Base-by-base conservation (phyloP, 2,329 filamentous ascomycete species). In the Stagonosporopsis tanaceti region DNA sequence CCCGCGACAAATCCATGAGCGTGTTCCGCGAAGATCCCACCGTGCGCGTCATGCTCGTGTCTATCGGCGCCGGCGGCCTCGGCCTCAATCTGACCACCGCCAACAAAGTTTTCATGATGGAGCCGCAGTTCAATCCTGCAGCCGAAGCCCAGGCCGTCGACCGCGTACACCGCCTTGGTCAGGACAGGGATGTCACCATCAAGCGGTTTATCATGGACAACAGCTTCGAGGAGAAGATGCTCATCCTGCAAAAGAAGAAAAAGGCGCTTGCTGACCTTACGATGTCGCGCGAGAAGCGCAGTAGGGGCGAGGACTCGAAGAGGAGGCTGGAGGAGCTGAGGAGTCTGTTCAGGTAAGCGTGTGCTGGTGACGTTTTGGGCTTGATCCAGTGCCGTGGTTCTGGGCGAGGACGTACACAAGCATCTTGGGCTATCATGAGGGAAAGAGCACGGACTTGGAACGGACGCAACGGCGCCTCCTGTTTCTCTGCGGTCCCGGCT, bases 71-170 rank as follows among this genome's bases (percentile, higher is more conserved):
- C 0, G 95, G 94, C 62, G 94, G 95, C 17, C 85, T 97, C 15
- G 94, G 94, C 14, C 87, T 98, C 37, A 98, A 98, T 72, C 81
- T 98, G 52, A 97, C 93, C 0, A 83, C 91, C 0, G 94, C 89
- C 30, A 95, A 88, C 72, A 90, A 86, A 53, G 94, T 96, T 14
- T 98, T 95, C 74, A 90, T 98, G 68, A 98, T 99, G 94, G 95
- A 99, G 75, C 95, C 95, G 5, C 93, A 97, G 72, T 99, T 94
- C 80, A 99, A 99, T 70, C 95, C 95, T 0, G 93, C 93, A 0
- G 92, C 93, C 0, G 94, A 99, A 76, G 91, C 93, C 5, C 95
- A 99, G 78, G 95, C 95, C 2, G 85, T 98, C 7, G 95, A 98
- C 74, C 91, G 95, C 28, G 92, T 99, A 2, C 74, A 77, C 50